phyloP scores from a whole-genome alignment of 768 basidiomycete species.

The Dioszegia crocea region DNA sequence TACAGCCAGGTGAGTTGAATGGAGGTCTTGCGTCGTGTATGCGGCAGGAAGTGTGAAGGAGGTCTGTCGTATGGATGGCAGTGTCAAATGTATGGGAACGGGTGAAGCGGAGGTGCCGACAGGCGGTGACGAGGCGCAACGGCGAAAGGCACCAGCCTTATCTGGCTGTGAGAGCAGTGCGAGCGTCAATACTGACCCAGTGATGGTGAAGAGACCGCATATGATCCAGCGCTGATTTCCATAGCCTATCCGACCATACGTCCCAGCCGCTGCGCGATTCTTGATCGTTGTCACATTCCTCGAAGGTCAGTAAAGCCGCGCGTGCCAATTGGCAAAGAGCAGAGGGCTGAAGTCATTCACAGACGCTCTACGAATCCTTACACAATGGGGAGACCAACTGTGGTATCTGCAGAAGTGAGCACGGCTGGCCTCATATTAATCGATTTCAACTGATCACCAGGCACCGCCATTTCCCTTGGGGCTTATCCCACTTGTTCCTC shows the following conservation, averaged over 20 bases:
- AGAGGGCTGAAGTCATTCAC: background rate
- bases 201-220: no score
- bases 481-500: slow-evolving; percentile 88
- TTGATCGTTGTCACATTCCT: slow-evolving; percentile 96
- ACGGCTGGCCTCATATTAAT: slow-evolving; percentile 44
- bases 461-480: slow-evolving; percentile 93
- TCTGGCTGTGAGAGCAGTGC: no score
- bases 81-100: no score
- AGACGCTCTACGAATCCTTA: slow-evolving; percentile 85
- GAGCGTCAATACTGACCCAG: no score
- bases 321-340: background rate
- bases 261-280: slow-evolving; percentile 92
- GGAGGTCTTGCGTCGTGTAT: background rate
- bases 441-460: slow-evolving; percentile 52
- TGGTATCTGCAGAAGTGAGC: slow-evolving; percentile 99
- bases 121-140: no score
- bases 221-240: background rate
- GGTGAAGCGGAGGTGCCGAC: no score
- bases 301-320: slow-evolving; percentile 54
- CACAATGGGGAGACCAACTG: slow-evolving; percentile 94
- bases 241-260: slow-evolving; percentile 85
- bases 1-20: slow-evolving; percentile 56
- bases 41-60: no score
- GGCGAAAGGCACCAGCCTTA: no score
- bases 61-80: background rate